Conservation (phyloP, 1,284 basidiomycete species). For the Melampsora larici-populina region DNA sequence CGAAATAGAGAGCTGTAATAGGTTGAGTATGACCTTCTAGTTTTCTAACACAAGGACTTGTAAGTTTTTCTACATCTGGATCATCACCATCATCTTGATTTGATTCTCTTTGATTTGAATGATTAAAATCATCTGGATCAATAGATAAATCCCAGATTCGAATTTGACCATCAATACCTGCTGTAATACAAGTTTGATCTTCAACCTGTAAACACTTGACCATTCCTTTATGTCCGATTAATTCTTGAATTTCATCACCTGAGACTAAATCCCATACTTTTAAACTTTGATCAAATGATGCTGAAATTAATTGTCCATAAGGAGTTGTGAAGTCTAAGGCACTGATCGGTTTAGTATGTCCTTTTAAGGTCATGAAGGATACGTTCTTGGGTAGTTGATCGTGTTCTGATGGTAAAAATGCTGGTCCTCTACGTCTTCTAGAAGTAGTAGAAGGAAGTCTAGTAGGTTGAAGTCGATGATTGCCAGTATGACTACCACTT, state of each 20-base stretch:
- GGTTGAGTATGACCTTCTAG: slow-evolving; percentile 89
- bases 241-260: slow-evolving; percentile 68
- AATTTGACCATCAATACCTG: slow-evolving; percentile 78
- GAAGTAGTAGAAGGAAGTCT: slow-evolving; percentile 58
- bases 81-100: slow-evolving; percentile 56
- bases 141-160: slow-evolving; percentile 80
- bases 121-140: slow-evolving; percentile 70
- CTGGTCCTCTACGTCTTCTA: slow-evolving; percentile 71
- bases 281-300: slow-evolving; percentile 64
- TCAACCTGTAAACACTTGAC: slow-evolving; percentile 94
- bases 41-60: slow-evolving; percentile 66
- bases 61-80: slow-evolving; percentile 45
- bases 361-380: slow-evolving; percentile 90
- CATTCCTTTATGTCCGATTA: slow-evolving; percentile 70
- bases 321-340: slow-evolving; percentile 94
- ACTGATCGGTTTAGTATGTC: slow-evolving; percentile 75
- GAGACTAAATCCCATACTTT: slow-evolving; percentile 81
- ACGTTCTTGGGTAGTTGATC: slow-evolving; percentile 89
- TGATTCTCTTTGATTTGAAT: slow-evolving; percentile 59
- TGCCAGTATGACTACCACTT: too few species aligned
- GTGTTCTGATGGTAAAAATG: slow-evolving; percentile 95
- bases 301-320: slow-evolving; percentile 86
- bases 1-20: slow-evolving; percentile 90
- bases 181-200: slow-evolving; percentile 83
- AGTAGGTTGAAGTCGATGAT: neutral